Evolutionary conservation across 2,329 filamentous ascomycete species (phyloP), one percentile per base, ranked within the genome.

Genomic region (Alternaria sp.): DNA sequence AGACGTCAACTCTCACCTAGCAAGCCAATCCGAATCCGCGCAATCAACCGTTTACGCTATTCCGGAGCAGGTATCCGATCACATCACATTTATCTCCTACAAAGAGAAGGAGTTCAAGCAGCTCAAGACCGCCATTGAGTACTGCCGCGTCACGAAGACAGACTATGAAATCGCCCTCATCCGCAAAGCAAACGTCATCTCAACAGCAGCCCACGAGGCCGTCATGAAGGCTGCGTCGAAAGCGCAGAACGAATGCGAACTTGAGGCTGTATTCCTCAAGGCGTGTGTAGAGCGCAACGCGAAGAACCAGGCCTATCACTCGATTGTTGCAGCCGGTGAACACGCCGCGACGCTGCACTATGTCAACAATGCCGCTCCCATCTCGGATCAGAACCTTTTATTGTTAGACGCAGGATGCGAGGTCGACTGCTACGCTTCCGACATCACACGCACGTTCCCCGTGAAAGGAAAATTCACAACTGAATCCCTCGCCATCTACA

Each of bases 341-440:
- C 90, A 92, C 15, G 94, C 91, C 0, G 92, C 93, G 6, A 96
- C 93, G 2, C 86, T 97, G 32, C 95, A 97, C 81, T 97, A 97
- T 73, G 88, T 93, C 23, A 88, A 90, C 36, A 80, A 80, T 43
- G 71, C 77, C 40, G 68, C 71, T 11, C 65, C 73, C 5, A 77
- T 77, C 45, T 61, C 67, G 1, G 88, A 88, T 46, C 93, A 95
- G 81, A 87, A 92, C 58, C 90, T 96, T 72, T 81, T 97, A 56
- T 86, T 97, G 61, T 82, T 97, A 19, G 95, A 98, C 75, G 94
- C 93, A 4, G 95, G 93, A 21, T 90, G 78, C 61, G 83, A 86
- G 69, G 81, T 81, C 52, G 76, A 80, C 57, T 84, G 81, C 77
- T 86, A 85, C 66, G 83, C 82, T 59, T 80, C 83, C 17, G 87